Percentiles rank a stretch among this genome's conserved stretches.
These are phyloP conservation scores for Diaporthe velutina DNA, from an alignment of 2,329 filamentous ascomycete species.

Conservation along the genomic window DNA sequence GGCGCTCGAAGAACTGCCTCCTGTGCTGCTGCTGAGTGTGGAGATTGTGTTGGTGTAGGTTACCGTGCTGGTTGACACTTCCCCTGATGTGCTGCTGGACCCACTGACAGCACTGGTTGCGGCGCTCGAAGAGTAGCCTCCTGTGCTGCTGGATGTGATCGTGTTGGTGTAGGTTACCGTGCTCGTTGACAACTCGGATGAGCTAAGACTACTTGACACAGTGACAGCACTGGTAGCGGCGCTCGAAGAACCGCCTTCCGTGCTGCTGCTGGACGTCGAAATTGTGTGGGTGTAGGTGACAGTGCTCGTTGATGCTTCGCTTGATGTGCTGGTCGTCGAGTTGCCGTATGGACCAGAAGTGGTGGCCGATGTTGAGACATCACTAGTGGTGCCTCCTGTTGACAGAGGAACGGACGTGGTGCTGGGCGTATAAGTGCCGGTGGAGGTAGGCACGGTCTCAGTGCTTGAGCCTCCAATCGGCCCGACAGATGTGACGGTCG, in stretches of 20 bases:
- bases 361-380: conserved; percentile 1
- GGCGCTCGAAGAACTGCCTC: no score
- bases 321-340: conserved; percentile 8
- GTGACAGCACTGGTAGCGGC: no score
- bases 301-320: background rate
- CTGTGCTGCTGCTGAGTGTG: no score
- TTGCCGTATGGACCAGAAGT: background rate
- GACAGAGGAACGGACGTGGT: conserved; percentile 7
- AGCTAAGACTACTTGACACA: background rate
- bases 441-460: background rate
- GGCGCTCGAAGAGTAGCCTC: background rate
- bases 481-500: conserved; percentile 5
- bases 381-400: conserved; percentile 5
- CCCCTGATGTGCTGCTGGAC: no score
- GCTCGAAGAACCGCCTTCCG: no score
- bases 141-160: no score
- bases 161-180: no score
- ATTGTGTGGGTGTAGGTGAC: conserved; percentile 6
- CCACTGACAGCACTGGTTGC: conserved; percentile 3
- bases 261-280: background rate
- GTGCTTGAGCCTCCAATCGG: conserved; percentile 6
- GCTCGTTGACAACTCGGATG: no score
- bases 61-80: no score
- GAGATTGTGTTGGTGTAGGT: no score
- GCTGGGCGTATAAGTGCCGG: background rate